Evolutionary conservation across 108 stramenopile genomes (phyloP).

Genomic region (Nannochloropsis oceanica): DNA sequence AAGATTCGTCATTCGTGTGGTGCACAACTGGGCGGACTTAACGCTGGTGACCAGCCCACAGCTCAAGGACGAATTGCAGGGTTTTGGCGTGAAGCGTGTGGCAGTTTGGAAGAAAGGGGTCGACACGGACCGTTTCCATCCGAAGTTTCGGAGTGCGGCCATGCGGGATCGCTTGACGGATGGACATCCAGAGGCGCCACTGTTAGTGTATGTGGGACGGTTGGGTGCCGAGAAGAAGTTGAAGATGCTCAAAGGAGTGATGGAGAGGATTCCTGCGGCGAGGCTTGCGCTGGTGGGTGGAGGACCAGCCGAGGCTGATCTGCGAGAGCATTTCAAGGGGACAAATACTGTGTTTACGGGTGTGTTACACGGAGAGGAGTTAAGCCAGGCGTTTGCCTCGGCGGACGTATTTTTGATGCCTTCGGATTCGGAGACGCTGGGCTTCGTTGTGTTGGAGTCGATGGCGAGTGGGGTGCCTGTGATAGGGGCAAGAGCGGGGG

Average conservation of each 20-base stretch:
- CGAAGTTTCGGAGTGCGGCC: slow-evolving; percentile 45
- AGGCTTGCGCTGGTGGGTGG: slow-evolving; percentile 55
- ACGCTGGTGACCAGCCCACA: slow-evolving; percentile 81
- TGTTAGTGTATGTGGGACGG: slow-evolving; percentile 76
- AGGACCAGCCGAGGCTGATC: slow-evolving; percentile 43
- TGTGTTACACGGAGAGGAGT: slow-evolving; percentile 21
- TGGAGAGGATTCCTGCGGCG: slow-evolving; percentile 37
- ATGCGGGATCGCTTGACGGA: slow-evolving; percentile 64
- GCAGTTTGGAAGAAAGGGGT: slow-evolving; percentile 36
- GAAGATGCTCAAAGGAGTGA: slow-evolving; percentile 9
- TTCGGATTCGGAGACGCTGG: slow-evolving; percentile 61
- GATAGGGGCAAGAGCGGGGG: slow-evolving; percentile 57
- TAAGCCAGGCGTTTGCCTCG: slow-evolving; percentile 41
- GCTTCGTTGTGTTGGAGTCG: slow-evolving; percentile 64
- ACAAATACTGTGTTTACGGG: slow-evolving; percentile 30
- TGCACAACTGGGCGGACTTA: slow-evolving; percentile 71
- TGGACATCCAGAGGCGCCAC: slow-evolving; percentile 60
- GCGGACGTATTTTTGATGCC: slow-evolving; percentile 66
- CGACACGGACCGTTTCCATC: slow-evolving; percentile 47
- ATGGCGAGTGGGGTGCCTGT: slow-evolving; percentile 63
- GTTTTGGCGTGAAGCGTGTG: slow-evolving; percentile 68
- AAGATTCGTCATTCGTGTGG: slow-evolving; percentile 55
- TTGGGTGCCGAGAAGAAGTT: slow-evolving; percentile 61
- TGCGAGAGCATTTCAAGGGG: slow-evolving; percentile 42
- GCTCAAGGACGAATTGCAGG: slow-evolving; percentile 59